Conservation (phyloP, 176 grass and related monocot species). For the Poa annua region DNA sequence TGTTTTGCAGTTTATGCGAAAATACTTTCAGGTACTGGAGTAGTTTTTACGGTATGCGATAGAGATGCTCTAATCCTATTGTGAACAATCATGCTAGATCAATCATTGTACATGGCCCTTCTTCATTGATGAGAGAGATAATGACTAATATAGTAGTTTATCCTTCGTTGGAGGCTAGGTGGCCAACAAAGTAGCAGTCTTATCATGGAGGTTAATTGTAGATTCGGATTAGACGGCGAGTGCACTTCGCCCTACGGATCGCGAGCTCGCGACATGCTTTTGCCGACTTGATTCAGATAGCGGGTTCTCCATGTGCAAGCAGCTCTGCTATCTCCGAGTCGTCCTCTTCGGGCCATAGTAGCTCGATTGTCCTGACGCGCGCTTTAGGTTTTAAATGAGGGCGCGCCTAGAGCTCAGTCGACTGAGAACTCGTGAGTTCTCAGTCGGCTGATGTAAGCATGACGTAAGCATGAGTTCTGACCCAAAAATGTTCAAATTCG, state of each 20-base stretch:
- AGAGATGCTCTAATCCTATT: not conserved
- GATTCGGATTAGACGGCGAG: not conserved
- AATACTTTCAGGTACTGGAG: too few species aligned
- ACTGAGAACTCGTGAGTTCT: too few species aligned
- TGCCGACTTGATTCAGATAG: not conserved
- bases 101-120: not conserved
- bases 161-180: not conserved
- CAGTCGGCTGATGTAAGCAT: too few species aligned
- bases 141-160: not conserved
- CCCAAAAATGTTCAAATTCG: too few species aligned
- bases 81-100: not conserved
- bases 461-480: too few species aligned
- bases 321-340: not conserved
- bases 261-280: too few species aligned
- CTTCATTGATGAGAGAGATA: slow-evolving; percentile 29
- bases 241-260: too few species aligned
- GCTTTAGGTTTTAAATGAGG: not conserved
- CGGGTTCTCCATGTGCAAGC: slow-evolving; percentile 15
- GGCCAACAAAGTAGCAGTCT: not conserved
- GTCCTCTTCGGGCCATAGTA: not conserved
- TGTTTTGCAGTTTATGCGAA: too few species aligned
- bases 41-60: too few species aligned
- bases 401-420: too few species aligned
- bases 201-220: not conserved
- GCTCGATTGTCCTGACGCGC: not conserved